phyloP scores from a whole-genome alignment of 176 grass and related monocot genomes.

The Oryza officinalis region DNA sequence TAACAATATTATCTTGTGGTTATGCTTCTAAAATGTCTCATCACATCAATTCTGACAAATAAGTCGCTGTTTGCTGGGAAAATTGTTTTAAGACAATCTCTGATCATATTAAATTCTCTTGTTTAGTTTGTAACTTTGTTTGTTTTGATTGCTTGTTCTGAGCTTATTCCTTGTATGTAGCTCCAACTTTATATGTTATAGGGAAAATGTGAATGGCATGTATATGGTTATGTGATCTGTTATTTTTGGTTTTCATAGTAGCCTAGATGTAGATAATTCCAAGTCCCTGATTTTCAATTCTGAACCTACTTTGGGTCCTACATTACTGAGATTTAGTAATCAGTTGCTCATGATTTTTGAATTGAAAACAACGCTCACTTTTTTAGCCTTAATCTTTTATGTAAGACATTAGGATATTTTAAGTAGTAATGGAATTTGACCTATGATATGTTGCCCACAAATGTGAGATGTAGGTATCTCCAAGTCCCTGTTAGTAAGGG shows the following conservation, averaged over 20 bases:
- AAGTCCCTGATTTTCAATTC: conserved; percentile 39
- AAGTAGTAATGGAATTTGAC: background rate
- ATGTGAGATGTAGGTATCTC: conserved; percentile 26
- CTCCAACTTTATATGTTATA: no score
- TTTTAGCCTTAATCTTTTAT: background rate
- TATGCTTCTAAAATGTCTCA: conserved; percentile 71
- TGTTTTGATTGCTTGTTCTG: background rate
- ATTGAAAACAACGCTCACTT: background rate
- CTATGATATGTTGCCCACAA: conserved; percentile 3
- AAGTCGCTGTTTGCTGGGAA: background rate
- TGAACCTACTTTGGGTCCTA: conserved; percentile 43
- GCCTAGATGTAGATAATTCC: conserved; percentile 21
- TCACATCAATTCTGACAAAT: conserved; percentile 13
- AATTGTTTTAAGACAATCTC: background rate
- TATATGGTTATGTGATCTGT: no score
- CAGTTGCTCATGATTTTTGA: background rate
- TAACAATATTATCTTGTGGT: conserved; percentile 29
- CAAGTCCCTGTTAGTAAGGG: conserved; percentile 33
- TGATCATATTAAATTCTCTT: background rate
- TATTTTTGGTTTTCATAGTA: background rate
- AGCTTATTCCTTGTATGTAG: no score
- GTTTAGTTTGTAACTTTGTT: background rate
- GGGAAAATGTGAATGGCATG: no score
- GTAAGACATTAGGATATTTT: background rate
- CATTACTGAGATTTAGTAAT: conserved; percentile 31